These are phyloP conservation scores for Colletotrichum incanum DNA, from an alignment of 2,329 filamentous ascomycete genomes.

Conservation along the genomic window DNA sequence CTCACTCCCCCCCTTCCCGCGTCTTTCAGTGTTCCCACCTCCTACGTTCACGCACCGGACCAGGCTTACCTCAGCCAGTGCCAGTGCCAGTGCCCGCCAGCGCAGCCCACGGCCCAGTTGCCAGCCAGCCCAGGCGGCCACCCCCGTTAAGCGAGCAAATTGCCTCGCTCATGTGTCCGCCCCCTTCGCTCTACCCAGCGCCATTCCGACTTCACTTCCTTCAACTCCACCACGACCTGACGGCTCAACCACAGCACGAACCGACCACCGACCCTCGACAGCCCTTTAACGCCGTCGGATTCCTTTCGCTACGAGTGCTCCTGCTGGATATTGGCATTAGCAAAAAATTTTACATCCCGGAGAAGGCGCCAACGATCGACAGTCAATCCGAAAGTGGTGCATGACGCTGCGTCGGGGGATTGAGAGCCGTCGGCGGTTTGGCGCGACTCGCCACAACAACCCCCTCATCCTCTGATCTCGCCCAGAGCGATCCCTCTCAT, in stretches of 20 bases:
- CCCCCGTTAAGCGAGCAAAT: conserved; percentile 43
- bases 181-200: conserved; percentile 44
- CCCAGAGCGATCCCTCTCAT: conserved; percentile 39
- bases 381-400: conserved; percentile 45
- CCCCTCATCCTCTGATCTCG: conserved; percentile 45
- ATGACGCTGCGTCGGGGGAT: conserved; percentile 54
- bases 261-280: conserved; percentile 39
- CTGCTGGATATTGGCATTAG: conserved; percentile 30
- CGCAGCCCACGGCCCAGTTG: conserved; percentile 19
- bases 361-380: conserved; percentile 31
- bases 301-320: conserved; percentile 34
- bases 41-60: neutral
- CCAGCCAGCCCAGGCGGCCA: conserved; percentile 39
- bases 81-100: conserved; percentile 28
- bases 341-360: conserved; percentile 16
- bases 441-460: conserved; percentile 55
- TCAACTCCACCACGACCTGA: conserved; percentile 43
- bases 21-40: conserved; percentile 7
- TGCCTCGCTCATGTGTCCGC: conserved; percentile 43
- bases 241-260: conserved; percentile 39
- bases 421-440: conserved; percentile 56
- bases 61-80: conserved; percentile 31
- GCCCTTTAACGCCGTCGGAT: conserved; percentile 32
- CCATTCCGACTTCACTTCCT: conserved; percentile 44
- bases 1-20: conserved; percentile 17